These are phyloP conservation scores for Aspergillus japonicus DNA, from an alignment of 2,329 filamentous ascomycete genomes.

Conservation along the genomic window DNA sequence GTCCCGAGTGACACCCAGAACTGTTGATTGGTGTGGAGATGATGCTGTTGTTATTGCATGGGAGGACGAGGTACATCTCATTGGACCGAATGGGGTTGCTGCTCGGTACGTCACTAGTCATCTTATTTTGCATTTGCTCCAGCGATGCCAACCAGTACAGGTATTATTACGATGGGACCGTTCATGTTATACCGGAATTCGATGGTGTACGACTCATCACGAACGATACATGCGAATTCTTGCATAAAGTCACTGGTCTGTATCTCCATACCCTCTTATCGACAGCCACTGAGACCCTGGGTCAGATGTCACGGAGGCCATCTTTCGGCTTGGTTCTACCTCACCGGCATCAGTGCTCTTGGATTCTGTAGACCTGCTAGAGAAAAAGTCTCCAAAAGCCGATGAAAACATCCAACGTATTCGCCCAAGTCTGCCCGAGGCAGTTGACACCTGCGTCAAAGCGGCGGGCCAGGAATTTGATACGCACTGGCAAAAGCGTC, in stretches of 20 bases:
- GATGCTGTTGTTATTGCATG: slow-evolving; percentile 91
- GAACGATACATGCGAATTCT: slow-evolving; percentile 92
- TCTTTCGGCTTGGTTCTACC: slow-evolving; percentile 84
- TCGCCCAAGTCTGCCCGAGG: slow-evolving; percentile 79
- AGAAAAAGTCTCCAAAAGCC: slow-evolving; percentile 91
- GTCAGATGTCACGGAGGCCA: slow-evolving; percentile 73
- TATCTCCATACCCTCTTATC: background rate
- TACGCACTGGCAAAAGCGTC: slow-evolving; percentile 87
- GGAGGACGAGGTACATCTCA: slow-evolving; percentile 95
- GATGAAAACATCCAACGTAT: slow-evolving; percentile 98
- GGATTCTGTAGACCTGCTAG: slow-evolving; percentile 86
- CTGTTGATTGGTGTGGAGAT: slow-evolving; percentile 94
- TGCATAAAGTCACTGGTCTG: slow-evolving; percentile 80
- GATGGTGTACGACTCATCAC: slow-evolving; percentile 90
- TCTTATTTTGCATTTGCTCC: background rate
- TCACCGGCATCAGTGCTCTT: slow-evolving; percentile 89
- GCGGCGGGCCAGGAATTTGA: slow-evolving; percentile 92
- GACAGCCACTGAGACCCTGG: slow-evolving; percentile 6
- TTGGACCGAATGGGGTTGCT: slow-evolving; percentile 78
- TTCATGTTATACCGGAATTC: slow-evolving; percentile 82
- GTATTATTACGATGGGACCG: slow-evolving; percentile 86
- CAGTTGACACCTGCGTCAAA: slow-evolving; percentile 89
- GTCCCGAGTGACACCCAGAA: slow-evolving; percentile 79
- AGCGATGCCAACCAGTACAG: slow-evolving; percentile 42
- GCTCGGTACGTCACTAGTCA: slow-evolving; percentile 49